Conservation (phyloP, 257 asterid species). For the Leonotis leonurus region DNA sequence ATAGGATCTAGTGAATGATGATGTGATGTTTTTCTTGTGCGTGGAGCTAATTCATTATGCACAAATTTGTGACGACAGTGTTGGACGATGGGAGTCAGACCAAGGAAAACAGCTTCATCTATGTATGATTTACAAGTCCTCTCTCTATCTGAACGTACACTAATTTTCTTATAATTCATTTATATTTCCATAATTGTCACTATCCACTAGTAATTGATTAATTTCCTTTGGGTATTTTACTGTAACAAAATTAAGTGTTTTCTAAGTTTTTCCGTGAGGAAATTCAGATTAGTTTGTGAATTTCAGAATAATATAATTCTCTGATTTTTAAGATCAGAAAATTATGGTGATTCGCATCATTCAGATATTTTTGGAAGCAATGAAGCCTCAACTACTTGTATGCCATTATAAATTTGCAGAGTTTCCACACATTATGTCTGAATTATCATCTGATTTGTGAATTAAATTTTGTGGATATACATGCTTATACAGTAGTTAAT, state of each 20-base stretch:
- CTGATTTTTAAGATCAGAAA: not conserved
- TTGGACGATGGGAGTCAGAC: constrained; percentile 77
- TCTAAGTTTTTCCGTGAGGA: not conserved
- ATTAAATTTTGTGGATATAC: not conserved
- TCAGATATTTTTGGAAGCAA: not conserved
- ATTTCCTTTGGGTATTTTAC: not conserved
- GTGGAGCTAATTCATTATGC: not conserved
- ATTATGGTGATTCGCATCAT: not conserved
- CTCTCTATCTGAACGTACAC: too few relatives aligned
- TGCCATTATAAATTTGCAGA: not conserved
- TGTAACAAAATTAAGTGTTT: not conserved
- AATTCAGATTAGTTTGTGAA: not conserved
- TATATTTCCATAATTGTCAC: not conserved
- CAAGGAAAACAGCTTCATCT: constrained; percentile 89
- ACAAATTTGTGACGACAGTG: constrained; percentile 44
- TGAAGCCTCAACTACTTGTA: not conserved
- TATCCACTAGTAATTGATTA: not conserved
- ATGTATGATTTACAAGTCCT: constrained; percentile 43
- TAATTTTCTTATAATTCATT: not conserved
- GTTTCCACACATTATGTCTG: not conserved
- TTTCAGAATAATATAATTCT: not conserved
- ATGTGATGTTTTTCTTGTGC: constrained; percentile 12
- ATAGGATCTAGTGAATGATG: not conserved
- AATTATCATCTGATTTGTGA: not conserved
- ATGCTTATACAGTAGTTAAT: not conserved